Evolutionary conservation across 371 early-diverging fungal genomes (phyloP).

Genomic region (Lichtheimia ramosa): DNA sequence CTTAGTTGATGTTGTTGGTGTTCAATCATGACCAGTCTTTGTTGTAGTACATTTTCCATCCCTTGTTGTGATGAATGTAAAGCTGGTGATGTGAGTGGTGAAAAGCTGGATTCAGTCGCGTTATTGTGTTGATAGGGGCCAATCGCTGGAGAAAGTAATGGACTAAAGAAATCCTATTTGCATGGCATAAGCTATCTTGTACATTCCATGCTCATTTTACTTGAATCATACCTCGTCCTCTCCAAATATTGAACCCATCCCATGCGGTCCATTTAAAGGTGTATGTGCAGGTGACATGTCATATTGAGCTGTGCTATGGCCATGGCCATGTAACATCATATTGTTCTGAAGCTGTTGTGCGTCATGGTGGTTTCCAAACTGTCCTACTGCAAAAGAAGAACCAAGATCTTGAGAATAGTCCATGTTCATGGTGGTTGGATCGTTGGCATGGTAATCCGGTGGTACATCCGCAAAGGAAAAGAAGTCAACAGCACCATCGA

Average conservation of each 20-base stretch:
- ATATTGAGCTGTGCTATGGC: slow-evolving; percentile 42
- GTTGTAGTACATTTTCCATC: slow-evolving; percentile 26
- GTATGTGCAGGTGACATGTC: slow-evolving; percentile 25
- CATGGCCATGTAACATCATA: slow-evolving; percentile 34
- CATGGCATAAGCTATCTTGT: too few species aligned
- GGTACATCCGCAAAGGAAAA: slow-evolving; percentile 29
- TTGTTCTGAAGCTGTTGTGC: slow-evolving; percentile 35
- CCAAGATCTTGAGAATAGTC: background rate
- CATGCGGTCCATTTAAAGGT: too few species aligned
- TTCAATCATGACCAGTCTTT: slow-evolving; percentile 45
- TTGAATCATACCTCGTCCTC: too few species aligned
- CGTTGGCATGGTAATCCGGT: slow-evolving; percentile 1
- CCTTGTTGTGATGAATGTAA: slow-evolving; percentile 25
- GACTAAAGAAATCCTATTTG: slow-evolving; percentile 61
- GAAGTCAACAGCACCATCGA: slow-evolving; percentile 19
- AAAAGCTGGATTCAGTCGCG: slow-evolving; percentile 48
- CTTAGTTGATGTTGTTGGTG: slow-evolving; percentile 53
- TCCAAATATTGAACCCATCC: too few species aligned
- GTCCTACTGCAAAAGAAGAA: background rate
- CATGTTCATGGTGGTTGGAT: background rate
- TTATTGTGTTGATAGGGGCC: slow-evolving; percentile 36
- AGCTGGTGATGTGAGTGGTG: slow-evolving; percentile 75
- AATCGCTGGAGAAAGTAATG: slow-evolving; percentile 74
- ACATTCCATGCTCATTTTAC: too few species aligned
- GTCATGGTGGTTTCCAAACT: slow-evolving; percentile 24